Evolutionary conservation across 805 yeast genomes (phyloP).

Genomic region (Teunomyces aglyptinius): DNA sequence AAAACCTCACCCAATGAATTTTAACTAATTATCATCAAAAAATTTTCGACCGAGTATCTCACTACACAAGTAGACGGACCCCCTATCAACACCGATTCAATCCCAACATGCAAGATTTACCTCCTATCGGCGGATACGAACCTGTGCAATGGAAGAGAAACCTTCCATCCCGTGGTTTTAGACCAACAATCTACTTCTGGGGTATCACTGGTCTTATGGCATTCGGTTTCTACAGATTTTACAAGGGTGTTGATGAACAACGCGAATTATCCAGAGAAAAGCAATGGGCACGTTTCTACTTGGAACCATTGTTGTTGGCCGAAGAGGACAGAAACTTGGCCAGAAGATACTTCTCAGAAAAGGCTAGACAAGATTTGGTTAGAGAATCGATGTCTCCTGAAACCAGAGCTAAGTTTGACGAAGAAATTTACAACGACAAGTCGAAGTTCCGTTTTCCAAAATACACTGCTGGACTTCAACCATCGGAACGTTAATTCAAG

Average conservation of each 20-base stretch:
- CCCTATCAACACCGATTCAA: neutral
- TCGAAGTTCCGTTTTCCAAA: slow-evolving; percentile 44
- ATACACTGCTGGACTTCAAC: slow-evolving; percentile 39
- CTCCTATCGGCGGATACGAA: slow-evolving; percentile 84
- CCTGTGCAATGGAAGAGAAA: slow-evolving; percentile 88
- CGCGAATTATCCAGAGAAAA: slow-evolving; percentile 74
- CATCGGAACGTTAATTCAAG: slow-evolving; percentile 23
- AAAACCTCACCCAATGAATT: slow-evolving; percentile 8
- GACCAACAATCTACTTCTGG: slow-evolving; percentile 70
- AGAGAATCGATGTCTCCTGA: slow-evolving; percentile 43
- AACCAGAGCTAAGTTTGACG: slow-evolving; percentile 38
- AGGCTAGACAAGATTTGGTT: slow-evolving; percentile 61
- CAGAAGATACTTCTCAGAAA: slow-evolving; percentile 64
- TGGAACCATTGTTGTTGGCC: slow-evolving; percentile 73
- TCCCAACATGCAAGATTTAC: slow-evolving; percentile 72
- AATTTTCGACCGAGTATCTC: neutral
- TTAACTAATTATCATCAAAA: slow-evolving; percentile 6
- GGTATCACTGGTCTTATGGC: slow-evolving; percentile 61
- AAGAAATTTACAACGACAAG: slow-evolving; percentile 43
- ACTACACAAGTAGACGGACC: neutral
- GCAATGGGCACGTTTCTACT: slow-evolving; percentile 70
- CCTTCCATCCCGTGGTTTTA: slow-evolving; percentile 80
- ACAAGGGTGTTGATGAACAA: slow-evolving; percentile 70
- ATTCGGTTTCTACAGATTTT: slow-evolving; percentile 68
- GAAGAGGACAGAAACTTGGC: slow-evolving; percentile 79